phyloP scores from a whole-genome alignment of 2,329 filamentous ascomycete species.

The Aspergillus sp. region DNA sequence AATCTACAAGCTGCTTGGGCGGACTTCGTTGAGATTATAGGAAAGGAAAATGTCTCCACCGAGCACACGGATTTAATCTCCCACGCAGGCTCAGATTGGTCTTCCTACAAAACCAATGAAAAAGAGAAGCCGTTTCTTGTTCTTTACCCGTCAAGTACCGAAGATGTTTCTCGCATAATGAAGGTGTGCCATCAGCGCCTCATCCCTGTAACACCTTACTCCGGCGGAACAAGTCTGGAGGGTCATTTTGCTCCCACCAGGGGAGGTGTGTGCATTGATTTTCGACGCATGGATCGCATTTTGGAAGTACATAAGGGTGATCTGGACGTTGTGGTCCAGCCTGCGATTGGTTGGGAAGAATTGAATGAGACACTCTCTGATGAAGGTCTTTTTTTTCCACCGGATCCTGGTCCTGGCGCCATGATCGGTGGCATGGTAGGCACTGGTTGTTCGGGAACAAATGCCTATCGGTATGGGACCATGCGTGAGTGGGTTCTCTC shows the following conservation, averaged over 20 bases:
- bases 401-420: constrained; percentile 85
- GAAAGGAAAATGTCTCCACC: constrained; percentile 63
- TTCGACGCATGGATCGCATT: constrained; percentile 80
- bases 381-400: constrained; percentile 84
- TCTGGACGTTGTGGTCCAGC: constrained; percentile 73
- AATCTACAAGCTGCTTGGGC: constrained; percentile 65
- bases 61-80: constrained; percentile 53
- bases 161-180: constrained; percentile 84
- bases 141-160: constrained; percentile 73
- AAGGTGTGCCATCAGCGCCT: constrained; percentile 77
- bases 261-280: constrained; percentile 83
- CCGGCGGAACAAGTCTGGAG: constrained; percentile 84
- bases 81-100: constrained; percentile 65
- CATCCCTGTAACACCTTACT: constrained; percentile 85
- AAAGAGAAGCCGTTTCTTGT: constrained; percentile 57
- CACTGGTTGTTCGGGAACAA: constrained; percentile 67
- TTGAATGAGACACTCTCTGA: constrained; percentile 75
- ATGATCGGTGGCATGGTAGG: constrained; percentile 77
- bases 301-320: constrained; percentile 74
- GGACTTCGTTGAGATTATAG: constrained; percentile 62
- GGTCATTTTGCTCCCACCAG: constrained; percentile 82
- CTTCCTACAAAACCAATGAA: constrained; percentile 49
- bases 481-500: constrained; percentile 93
- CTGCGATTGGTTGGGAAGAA: constrained; percentile 81
- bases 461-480: constrained; percentile 88